Conservation (phyloP, 768 basidiomycete genomes). For the Pisolithus albus region DNA sequence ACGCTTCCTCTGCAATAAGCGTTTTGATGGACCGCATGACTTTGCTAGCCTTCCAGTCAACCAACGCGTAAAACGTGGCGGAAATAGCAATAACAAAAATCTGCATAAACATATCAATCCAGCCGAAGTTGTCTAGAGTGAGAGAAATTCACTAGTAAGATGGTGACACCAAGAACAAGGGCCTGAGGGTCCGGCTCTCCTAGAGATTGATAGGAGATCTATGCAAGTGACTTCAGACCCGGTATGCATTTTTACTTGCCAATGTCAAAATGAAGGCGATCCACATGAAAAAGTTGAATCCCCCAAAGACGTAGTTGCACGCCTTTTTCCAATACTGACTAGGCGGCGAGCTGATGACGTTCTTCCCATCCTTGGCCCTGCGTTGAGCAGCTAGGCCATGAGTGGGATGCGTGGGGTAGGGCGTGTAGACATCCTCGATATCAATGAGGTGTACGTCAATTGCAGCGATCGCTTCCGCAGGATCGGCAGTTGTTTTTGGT, state of each 20-base stretch:
- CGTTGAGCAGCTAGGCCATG: constrained; percentile 44
- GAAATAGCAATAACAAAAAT: constrained; percentile 37
- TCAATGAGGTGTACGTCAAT: constrained; percentile 45
- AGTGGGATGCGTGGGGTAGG: constrained; percentile 36
- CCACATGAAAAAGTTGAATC: constrained; percentile 53
- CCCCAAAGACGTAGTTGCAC: constrained; percentile 38
- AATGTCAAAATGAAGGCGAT: constrained; percentile 44
- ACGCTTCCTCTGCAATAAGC: constrained; percentile 53
- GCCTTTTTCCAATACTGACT: constrained; percentile 44
- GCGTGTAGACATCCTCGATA: constrained; percentile 35
- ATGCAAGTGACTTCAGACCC: constrained; percentile 8
- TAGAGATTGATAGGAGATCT: constrained; percentile 48
- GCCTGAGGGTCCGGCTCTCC: constrained; percentile 33
- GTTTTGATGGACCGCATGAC: constrained; percentile 52
- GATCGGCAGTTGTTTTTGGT: constrained; percentile 20
- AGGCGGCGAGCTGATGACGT: constrained; percentile 43
- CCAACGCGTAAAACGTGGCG: constrained; percentile 42
- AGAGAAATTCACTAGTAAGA: constrained; percentile 36
- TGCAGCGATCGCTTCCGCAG: constrained; percentile 33
- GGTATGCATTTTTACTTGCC: constrained; percentile 20
- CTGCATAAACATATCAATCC: constrained; percentile 18
- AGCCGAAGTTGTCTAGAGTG: constrained; percentile 2
- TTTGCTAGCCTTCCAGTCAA: constrained; percentile 43
- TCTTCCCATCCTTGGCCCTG: constrained; percentile 34
- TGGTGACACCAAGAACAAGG: constrained; percentile 46